Base-by-base conservation (phyloP, 331 rosid species). In the Saraca asoca region DNA sequence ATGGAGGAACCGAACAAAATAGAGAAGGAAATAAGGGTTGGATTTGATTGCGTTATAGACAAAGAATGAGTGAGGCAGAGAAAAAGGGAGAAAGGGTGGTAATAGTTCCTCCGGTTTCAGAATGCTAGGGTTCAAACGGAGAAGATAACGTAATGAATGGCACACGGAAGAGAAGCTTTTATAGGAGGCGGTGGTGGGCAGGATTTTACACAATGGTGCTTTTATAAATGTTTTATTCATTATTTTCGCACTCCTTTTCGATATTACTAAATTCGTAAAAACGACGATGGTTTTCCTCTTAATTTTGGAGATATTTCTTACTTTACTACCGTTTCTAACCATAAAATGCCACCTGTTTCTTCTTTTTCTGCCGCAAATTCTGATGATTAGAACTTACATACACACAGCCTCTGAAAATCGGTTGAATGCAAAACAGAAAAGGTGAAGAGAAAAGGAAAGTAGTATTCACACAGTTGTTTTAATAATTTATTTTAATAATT, bases 41-140 rank as follows among this genome's bases (percentile, higher is more conserved):
- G 54, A 38, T 20, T 24, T 24, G 31, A 24, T 24, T 24, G 31
- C 31, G 31, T 24, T 24, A 24, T 3, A 20, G 13, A 70, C 5
- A 57, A 44, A 45, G 7, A 14, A 57, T 8, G 81, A 42, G 58
- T 1, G 41, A 57, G 37, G 35, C 16, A 15, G 44, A n/a, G 9
- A 46, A 1, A 20, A 51, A 12, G 48, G 9, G 11, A 10, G 53
- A 48, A 6, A 58, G 3, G 42, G 12, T 9, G 62, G 14, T 4
- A n/a, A n/a, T n/a, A 41, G 43, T 48, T 51, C 3, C 49, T 29
- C 52, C 29, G 13, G 58, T 58, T 52, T 77, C 74, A 16, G 58
- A 51, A 66, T 68, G 69, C 59, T 71, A 61, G 60, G 65, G 67
- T 54, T 44, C 17, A 34, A 53, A 35, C 2, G 41, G 43, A 67